Base-by-base conservation (phyloP, 768 basidiomycete species). In the Hypholoma sublateritium region DNA sequence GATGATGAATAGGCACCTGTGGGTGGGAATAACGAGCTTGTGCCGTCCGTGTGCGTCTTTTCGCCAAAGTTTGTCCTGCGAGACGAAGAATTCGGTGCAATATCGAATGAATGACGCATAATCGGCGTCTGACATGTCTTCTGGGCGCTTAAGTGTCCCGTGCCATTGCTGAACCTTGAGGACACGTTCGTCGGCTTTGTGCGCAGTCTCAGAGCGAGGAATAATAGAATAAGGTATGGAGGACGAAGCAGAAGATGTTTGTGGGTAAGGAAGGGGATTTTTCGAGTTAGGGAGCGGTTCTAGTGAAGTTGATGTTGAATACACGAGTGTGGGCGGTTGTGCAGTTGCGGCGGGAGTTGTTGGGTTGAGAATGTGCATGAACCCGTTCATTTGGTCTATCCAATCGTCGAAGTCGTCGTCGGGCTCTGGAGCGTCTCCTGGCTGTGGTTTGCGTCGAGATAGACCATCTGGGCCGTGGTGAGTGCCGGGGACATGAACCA, bases 401-500 rank as follows among this genome's bases (percentile, higher is more conserved):
- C n/a, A n/a, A n/a, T n/a, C n/a, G n/a, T n/a, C n/a, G n/a, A n/a
- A n/a, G n/a, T n/a, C n/a, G n/a, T n/a, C n/a, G 7, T 52, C 51
- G 4, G 22, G 25, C n/a, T 55, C 49, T 2, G 48, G 28, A 6
- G 57, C 53, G 9, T 60, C 53, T 8, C 55, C 58, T 2, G 55
- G 53, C 36, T 63, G 56, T 41, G 25, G 50, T 37, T 16, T 44
- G 16, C 35, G 16, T 2, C 55, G 36, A 5, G 55, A 56, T 1
- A 56, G 16, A 1, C 55, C 45, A 21, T 56, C 47, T 3, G 55
- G 55, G 1, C 55, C 53, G 48, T 71, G 70, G 11, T 55, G 57
- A 1, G 61, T 59, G 2, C 65, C 76, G 0, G 75, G 75, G 3
- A 77, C 68, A 54, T 78, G 76, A 0, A 61, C 44, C 0, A 79